Conservation (phyloP, 2,329 filamentous ascomycete species). For the Apiospora rasikravindrae region DNA sequence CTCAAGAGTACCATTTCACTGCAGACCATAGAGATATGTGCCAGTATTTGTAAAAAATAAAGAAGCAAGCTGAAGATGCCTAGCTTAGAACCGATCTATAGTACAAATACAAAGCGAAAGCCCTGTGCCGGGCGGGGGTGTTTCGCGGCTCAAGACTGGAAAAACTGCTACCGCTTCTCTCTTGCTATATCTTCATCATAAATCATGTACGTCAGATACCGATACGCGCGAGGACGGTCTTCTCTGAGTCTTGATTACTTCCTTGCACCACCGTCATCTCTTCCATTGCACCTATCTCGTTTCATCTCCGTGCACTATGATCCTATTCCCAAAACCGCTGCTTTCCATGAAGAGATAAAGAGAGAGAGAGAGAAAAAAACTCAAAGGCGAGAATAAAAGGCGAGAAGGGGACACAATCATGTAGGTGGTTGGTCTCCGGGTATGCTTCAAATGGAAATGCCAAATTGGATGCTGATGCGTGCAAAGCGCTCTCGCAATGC, state of each 20-base stretch:
- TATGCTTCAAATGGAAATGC: constrained; percentile 4
- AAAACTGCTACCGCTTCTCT: background rate
- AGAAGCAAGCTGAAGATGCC: background rate
- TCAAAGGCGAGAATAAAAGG: background rate
- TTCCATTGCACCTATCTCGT: constrained; percentile 1
- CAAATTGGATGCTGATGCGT: constrained; percentile 14
- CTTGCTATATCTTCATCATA: constrained; percentile 6
- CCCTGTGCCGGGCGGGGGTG: background rate
- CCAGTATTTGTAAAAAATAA: background rate
- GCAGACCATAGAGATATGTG: background rate
- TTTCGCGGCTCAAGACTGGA: background rate
- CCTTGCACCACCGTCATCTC: background rate
- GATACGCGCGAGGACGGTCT: background rate
- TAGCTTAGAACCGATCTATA: constrained; percentile 6
- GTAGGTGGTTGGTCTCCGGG: background rate
- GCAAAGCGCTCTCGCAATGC: constrained; percentile 4
- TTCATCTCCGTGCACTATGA: background rate
- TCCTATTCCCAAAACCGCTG: background rate
- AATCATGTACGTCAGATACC: constrained; percentile 1
- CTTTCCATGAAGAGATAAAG: background rate
- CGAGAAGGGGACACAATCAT: background rate
- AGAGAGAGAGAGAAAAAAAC: background rate
- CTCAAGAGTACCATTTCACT: background rate
- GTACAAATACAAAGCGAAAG: background rate
- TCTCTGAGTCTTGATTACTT: constrained; percentile 10